A percentile compares a stretch with the other conserved stretches of the same genome.
Evolutionary conservation across 495 filamentous ascomycete species (phyloP).

Genomic region (Lentithecium fluviatile): DNA sequence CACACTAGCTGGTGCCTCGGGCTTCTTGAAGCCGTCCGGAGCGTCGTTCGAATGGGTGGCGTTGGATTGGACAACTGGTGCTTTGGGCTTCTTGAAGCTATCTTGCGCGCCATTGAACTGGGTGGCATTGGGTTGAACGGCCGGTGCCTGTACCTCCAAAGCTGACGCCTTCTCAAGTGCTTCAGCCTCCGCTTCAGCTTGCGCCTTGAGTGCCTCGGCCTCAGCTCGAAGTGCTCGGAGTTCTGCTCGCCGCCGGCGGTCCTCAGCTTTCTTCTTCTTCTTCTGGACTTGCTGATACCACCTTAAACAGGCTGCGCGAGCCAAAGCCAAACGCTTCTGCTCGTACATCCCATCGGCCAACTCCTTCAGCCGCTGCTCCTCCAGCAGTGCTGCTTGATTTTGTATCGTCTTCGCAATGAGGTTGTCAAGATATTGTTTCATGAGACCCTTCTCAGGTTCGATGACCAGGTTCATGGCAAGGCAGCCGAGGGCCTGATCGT

Average conservation of each 20-base stretch:
- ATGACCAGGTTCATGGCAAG: neutral
- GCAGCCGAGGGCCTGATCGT: neutral
- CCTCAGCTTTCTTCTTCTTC: neutral
- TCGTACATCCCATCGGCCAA: neutral
- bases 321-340: neutral
- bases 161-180: neutral
- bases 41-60: neutral
- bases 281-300: conserved; percentile 2
- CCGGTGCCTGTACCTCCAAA: too few species aligned
- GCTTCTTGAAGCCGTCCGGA: conserved; percentile 12
- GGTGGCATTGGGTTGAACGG: too few species aligned
- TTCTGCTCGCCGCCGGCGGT: neutral
- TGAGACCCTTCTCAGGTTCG: conserved; percentile 11
- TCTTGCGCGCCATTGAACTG: neutral
- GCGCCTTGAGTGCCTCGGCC: too few species aligned
- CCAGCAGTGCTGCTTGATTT: neutral
- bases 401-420: neutral
- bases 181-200: neutral
- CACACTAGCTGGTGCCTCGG: conserved; percentile 1
- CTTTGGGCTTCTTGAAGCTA: conserved; percentile 16
- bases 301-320: neutral
- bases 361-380: neutral
- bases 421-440: conserved; percentile 24
- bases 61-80: too few species aligned
- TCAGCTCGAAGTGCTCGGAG: neutral